Evolutionary conservation across 2,329 filamentous ascomycete genomes (phyloP).

Genomic region (Endoconidiophora laricicola): DNA sequence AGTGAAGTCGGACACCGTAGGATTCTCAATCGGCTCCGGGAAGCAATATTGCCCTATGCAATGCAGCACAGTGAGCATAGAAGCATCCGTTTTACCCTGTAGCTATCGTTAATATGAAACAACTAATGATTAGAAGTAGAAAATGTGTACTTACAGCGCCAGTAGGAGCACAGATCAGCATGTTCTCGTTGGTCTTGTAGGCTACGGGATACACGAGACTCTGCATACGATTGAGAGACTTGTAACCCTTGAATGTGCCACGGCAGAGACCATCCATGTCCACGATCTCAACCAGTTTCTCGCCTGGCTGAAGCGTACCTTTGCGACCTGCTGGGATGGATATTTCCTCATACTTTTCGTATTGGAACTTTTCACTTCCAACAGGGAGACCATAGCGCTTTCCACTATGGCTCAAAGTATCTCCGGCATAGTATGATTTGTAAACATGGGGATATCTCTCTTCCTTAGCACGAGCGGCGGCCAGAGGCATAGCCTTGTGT

Average conservation of each 20-base stretch:
- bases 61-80: constrained; percentile 90
- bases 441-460: constrained; percentile 89
- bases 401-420: constrained; percentile 64
- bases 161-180: constrained; percentile 95
- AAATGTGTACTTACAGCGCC: constrained; percentile 48
- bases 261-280: constrained; percentile 80
- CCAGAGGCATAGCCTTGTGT: constrained; percentile 64
- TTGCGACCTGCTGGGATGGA: constrained; percentile 68
- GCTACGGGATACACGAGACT: constrained; percentile 90
- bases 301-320: constrained; percentile 53
- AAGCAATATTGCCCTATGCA: constrained; percentile 70
- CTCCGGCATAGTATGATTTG: constrained; percentile 65
- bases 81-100: constrained; percentile 92
- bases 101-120: background rate
- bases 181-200: constrained; percentile 92
- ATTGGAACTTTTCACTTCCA: constrained; percentile 54
- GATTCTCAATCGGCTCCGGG: constrained; percentile 63
- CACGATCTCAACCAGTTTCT: constrained; percentile 60
- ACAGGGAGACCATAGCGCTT: constrained; percentile 67
- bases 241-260: constrained; percentile 89
- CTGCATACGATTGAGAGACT: constrained; percentile 91
- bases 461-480: constrained; percentile 53
- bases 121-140: background rate
- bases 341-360: constrained; percentile 76
- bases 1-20: constrained; percentile 57